phyloP scores from a whole-genome alignment of 179 eudicot species.

The Silene coronaria region DNA sequence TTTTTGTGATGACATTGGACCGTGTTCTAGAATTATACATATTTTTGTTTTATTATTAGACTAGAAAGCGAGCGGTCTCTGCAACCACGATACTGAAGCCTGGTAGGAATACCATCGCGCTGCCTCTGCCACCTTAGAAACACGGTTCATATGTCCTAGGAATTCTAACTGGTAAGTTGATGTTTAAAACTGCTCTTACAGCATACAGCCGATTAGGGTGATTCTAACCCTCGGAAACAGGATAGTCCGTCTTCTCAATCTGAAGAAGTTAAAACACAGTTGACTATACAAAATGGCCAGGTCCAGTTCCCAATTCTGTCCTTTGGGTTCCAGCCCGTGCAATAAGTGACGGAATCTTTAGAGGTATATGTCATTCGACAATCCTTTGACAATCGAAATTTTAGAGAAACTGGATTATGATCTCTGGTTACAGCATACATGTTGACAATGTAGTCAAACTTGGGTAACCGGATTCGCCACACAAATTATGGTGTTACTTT shows the following conservation, averaged over 20 bases:
- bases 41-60: slow-evolving; percentile 39
- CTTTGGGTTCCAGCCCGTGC: slow-evolving; percentile 92
- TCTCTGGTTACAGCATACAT: not conserved
- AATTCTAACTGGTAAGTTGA: slow-evolving; percentile 92
- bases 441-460: not conserved
- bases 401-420: slow-evolving; percentile 7
- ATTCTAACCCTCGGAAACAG: slow-evolving; percentile 25
- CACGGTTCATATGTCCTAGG: slow-evolving; percentile 97
- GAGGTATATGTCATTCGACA: slow-evolving; percentile 39
- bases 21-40: slow-evolving; percentile 14
- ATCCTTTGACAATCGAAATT: not conserved
- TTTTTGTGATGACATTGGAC: not conserved
- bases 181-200: slow-evolving; percentile 30
- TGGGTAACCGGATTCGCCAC: too few species aligned
- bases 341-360: slow-evolving; percentile 57
- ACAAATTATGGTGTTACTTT: not conserved
- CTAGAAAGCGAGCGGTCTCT: slow-evolving; percentile 61
- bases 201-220: slow-evolving; percentile 24
- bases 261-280: slow-evolving; percentile 38
- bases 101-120: slow-evolving; percentile 71
- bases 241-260: slow-evolving; percentile 24
- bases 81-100: slow-evolving; percentile 69
- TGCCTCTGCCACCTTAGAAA: slow-evolving; percentile 78
- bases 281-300: slow-evolving; percentile 57
- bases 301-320: slow-evolving; percentile 75